Base-by-base conservation (phyloP, 2,329 filamentous ascomycete species). In the Sporothrix curviconia region DNA sequence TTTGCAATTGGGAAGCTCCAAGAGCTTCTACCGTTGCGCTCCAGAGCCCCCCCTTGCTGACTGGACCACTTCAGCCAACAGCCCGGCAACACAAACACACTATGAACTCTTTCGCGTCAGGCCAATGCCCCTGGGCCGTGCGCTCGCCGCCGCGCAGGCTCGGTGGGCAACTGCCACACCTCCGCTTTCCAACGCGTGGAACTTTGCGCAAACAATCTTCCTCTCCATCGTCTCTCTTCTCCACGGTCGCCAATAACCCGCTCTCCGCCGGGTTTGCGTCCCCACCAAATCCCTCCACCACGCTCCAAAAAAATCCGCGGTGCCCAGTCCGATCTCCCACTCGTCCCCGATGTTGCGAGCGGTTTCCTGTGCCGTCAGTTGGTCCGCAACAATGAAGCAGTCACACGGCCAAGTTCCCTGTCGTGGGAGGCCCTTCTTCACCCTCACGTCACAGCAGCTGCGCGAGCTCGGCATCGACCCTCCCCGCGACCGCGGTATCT, bases 381-480 rank as follows among this genome's bases (percentile, higher is more conserved):
- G 94, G 94, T n/a, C 65, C 92, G 94, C 62, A 86, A 86, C 65
- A n/a, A 84, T 96, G 66, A 85, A 81, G 67, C 84, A 87, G 68
- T n/a, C 90, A 96, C 76, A 82, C 87, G 50, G 78, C 83, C 72
- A 97, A 97, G 72, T 90, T 99, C 66, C 84, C 89, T n/a, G 2
- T 86, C 87, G 11, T 97, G 94, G 94, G 87, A 94, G 55, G 83
- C 89, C 6, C 83, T 99, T n/a, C 46, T 97, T 97, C 79, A 85
- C 85, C 46, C 78, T 94, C 62, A 85, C 83, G 22, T 90, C 89
- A 17, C 71, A 78, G 44, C 85, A 97, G 72, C 79, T 99, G 63
- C 84, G 85, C 63, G 86, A 92, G 65, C 79, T 94, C 17, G 92
- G 94, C 57, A 80, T 97, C 61, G 92, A 97, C 70, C 90, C 91